A percentile compares a stretch with the other conserved stretches of the same genome.
These are phyloP conservation scores for Houttuynia cordata DNA, from an alignment of 164 flowering plant species.

Conservation along the genomic window DNA sequence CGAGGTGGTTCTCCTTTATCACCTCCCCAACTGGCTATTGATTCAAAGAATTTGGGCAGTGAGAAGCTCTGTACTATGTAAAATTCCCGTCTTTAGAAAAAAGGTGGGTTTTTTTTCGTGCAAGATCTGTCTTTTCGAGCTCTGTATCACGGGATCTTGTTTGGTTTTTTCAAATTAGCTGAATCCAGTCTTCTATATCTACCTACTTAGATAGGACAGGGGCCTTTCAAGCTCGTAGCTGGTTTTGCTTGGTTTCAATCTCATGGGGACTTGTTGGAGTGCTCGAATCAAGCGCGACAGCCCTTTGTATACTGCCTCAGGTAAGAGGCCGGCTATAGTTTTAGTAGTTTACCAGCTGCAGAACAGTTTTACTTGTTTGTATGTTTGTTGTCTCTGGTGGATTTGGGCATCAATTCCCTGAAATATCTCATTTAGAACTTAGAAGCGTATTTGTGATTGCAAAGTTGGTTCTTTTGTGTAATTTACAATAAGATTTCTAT, in stretches of 20 bases:
- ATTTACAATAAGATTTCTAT: not conserved
- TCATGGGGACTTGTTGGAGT: constrained; percentile 69
- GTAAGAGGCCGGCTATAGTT: constrained; percentile 12
- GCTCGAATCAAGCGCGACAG: constrained; percentile 48
- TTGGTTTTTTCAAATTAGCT: not conserved
- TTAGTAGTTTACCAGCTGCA: not conserved
- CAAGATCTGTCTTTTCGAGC: not conserved
- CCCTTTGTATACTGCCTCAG: constrained; percentile 33
- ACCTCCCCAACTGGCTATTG: not conserved
- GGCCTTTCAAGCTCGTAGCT: not conserved
- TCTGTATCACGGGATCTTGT: constrained; percentile 2
- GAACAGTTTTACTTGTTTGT: too few species aligned
- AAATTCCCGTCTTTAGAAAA: not conserved
- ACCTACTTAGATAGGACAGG: not conserved
- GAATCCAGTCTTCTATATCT: not conserved
- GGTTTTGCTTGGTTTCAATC: not conserved
- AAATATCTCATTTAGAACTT: too few species aligned
- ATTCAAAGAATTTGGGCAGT: not conserved
- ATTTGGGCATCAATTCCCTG: too few species aligned
- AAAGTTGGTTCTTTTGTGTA: not conserved
- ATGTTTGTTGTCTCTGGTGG: too few species aligned
- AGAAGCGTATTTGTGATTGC: not conserved
- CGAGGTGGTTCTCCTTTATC: too few species aligned
- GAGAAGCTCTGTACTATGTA: not conserved
- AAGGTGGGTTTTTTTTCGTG: not conserved